Conservation (phyloP, 768 basidiomycete species). For the Agrocybe pediades region DNA sequence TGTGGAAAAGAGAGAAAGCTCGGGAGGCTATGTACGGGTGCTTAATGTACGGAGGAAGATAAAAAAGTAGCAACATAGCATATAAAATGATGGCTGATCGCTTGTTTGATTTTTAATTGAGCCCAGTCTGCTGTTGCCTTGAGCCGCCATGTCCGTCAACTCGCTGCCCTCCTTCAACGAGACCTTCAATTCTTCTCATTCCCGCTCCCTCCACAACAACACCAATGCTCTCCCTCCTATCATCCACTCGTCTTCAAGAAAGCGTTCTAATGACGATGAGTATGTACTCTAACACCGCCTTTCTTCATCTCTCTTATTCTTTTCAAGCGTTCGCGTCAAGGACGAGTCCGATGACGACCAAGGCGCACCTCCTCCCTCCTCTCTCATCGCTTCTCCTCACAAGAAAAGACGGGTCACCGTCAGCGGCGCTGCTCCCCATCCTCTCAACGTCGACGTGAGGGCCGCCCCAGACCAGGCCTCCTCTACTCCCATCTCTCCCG, state of each 20-base stretch:
- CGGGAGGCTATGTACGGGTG: conserved; percentile 45
- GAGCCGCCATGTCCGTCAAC: conserved; percentile 52
- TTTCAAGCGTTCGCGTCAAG: conserved; percentile 50
- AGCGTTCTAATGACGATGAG: conserved; percentile 51
- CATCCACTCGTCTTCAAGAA: conserved; percentile 50
- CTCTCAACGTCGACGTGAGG: conserved; percentile 55
- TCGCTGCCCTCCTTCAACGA: conserved; percentile 81
- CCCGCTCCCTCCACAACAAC: conserved; percentile 50
- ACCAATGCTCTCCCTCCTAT: conserved; percentile 71
- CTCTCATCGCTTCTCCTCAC: conserved; percentile 42
- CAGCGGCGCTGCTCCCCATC: conserved; percentile 54
- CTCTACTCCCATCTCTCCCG: conserved; percentile 66
- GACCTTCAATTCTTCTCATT: conserved; percentile 73
- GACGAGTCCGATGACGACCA: conserved; percentile 51
- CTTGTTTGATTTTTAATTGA: conserved; percentile 18
- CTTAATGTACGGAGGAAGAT: conserved; percentile 60
- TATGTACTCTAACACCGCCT: conserved; percentile 33
- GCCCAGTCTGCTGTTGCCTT: conserved; percentile 6
- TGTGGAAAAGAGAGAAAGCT: conserved; percentile 13
- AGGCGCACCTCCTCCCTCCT: conserved; percentile 40
- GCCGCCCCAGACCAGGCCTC: conserved; percentile 41
- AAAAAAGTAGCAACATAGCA: conserved; percentile 32
- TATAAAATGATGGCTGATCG: background rate
- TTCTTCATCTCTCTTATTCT: conserved; percentile 3
- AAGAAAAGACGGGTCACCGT: conserved; percentile 77